A percentile compares a stretch with the other conserved stretches of the same genome.
phyloP scores from a whole-genome alignment of 306 rosid genomes.

The Medicago arabica region DNA sequence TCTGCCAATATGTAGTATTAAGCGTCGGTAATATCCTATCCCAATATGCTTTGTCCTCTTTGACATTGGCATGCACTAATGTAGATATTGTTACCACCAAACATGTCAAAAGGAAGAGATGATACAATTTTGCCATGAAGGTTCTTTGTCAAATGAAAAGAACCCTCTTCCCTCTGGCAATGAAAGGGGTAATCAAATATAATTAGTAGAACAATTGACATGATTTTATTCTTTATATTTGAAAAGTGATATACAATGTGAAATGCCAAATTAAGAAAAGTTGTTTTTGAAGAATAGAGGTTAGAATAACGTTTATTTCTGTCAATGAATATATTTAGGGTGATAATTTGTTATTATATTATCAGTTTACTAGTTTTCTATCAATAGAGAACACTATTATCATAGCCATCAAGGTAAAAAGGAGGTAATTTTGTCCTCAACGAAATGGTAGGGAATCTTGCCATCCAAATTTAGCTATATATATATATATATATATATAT shows the following conservation, averaged over 20 bases:
- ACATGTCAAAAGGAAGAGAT: conserved; percentile 2
- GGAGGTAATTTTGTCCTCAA: not conserved
- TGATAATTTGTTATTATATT: conserved; percentile 7
- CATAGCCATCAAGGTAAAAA: conserved; percentile 31
- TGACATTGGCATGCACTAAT: conserved; percentile 45
- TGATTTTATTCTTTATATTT: not conserved
- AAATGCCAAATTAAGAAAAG: conserved; percentile 4
- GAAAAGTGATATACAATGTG: not conserved
- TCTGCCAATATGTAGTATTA: conserved; percentile 57
- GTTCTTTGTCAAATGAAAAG: conserved; percentile 15
- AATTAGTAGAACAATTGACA: not conserved
- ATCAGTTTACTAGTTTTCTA: conserved; percentile 21
- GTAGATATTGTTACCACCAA: conserved; percentile 38
- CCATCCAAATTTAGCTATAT: not conserved
- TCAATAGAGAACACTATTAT: conserved; percentile 21
- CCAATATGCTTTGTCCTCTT: conserved; percentile 5
- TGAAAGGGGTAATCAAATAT: not conserved
- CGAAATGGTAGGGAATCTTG: not conserved
- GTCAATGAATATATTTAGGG: conserved; percentile 4
- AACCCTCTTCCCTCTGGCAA: not conserved
- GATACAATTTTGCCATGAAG: not conserved
- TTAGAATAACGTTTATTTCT: conserved; percentile 38
- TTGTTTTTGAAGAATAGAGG: conserved; percentile 33
- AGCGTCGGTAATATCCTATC: not conserved
- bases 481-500: too few relatives aligned